Conservation (phyloP, 805 yeast genomes). For the Saturnispora silvae region DNA sequence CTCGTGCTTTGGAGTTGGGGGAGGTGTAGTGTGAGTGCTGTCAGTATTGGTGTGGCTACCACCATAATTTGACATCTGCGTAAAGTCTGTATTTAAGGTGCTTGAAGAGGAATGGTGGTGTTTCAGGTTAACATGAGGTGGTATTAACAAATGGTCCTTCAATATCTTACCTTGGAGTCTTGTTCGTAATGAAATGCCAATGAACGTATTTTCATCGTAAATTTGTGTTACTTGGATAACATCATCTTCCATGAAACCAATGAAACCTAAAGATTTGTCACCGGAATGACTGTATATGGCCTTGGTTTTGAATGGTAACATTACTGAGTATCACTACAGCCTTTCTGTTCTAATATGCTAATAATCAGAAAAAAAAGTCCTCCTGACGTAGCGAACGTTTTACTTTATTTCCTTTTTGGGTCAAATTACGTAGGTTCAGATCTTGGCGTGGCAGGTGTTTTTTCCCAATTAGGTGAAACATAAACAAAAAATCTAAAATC, state of each 20-base stretch:
- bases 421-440: no score
- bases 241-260: constrained; percentile 93
- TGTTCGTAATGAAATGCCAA: constrained; percentile 70
- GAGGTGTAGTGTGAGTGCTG: constrained; percentile 6
- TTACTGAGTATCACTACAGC: no score
- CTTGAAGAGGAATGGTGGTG: constrained; percentile 10
- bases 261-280: constrained; percentile 64
- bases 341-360: no score
- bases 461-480: neutral
- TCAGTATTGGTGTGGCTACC: neutral
- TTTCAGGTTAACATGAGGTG: constrained; percentile 3
- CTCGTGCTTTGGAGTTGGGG: constrained; percentile 31
- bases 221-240: constrained; percentile 65
- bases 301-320: constrained; percentile 21
- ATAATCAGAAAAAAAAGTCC: neutral
- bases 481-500: neutral
- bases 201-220: constrained; percentile 91
- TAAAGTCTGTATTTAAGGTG: constrained; percentile 10
- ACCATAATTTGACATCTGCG: constrained; percentile 5
- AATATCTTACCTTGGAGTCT: constrained; percentile 83
- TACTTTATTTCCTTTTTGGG: neutral
- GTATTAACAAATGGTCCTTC: constrained; percentile 59
- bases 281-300: constrained; percentile 94
- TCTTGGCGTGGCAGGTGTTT: neutral
- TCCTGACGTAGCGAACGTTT: neutral